A percentile compares a stretch with the other conserved stretches of the same genome.
Conservation (phyloP, 208 protist species). For the Acanthamoeba castellanii region DNA sequence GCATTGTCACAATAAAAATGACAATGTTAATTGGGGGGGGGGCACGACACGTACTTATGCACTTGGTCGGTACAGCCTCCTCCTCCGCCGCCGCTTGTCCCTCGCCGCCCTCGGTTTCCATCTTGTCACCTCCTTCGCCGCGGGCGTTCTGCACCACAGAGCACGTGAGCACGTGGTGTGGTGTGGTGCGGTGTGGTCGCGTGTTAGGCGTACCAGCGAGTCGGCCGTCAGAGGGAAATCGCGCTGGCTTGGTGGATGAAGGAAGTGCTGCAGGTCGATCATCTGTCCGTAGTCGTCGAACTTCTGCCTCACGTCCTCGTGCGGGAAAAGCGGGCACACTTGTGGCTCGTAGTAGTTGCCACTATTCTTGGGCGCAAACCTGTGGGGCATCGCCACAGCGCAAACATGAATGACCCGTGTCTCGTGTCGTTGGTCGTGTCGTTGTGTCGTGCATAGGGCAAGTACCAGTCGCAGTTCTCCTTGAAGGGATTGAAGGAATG, state of each 20-base stretch:
- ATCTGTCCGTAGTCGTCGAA: conserved; percentile 67
- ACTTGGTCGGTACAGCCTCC: conserved; percentile 43
- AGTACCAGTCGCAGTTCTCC: conserved; percentile 54
- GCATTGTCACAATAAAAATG: too few relatives aligned
- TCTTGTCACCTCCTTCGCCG: conserved; percentile 66
- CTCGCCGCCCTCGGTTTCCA: conserved; percentile 43
- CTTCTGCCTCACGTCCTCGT: conserved; percentile 53
- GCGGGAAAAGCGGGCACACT: conserved; percentile 43
- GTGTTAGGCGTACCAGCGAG: conserved; percentile 27
- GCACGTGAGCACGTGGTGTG: neutral
- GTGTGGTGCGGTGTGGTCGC: neutral
- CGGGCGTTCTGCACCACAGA: conserved; percentile 16
- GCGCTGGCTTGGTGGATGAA: conserved; percentile 62
- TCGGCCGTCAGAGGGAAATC: conserved; percentile 46
- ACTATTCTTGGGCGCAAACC: conserved; percentile 33
- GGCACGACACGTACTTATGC: neutral
- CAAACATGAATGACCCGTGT: neutral
- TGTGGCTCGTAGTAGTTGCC: conserved; percentile 25
- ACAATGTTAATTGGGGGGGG: too few relatives aligned
- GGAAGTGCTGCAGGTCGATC: conserved; percentile 62
- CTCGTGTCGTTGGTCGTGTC: neutral
- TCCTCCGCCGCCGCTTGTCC: neutral
- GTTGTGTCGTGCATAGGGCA: neutral
- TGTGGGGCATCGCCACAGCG: neutral
- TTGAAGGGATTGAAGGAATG: conserved; percentile 54